A percentile compares a stretch with the other conserved stretches of the same genome.
Evolutionary conservation across 2,329 filamentous ascomycete species (phyloP).

Genomic region (Rhexocercosporidium sp.): DNA sequence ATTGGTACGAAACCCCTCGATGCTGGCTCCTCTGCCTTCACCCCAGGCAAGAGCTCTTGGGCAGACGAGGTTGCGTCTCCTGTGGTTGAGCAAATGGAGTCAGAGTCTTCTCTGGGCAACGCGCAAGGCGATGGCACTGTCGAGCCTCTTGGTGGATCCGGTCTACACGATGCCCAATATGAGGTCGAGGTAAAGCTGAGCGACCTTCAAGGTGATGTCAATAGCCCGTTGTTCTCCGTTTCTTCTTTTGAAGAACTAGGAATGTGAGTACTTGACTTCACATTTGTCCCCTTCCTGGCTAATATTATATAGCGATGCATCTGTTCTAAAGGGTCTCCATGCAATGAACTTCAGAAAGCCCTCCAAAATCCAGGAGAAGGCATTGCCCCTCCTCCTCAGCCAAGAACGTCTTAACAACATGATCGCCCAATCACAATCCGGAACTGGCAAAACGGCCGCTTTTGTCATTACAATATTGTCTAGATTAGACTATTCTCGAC

Average conservation of each 20-base stretch:
- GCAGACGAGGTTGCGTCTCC: constrained; percentile 48
- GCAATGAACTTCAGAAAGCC: constrained; percentile 90
- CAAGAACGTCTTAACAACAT: constrained; percentile 85
- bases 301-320: constrained; percentile 50
- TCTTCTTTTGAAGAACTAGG: constrained; percentile 85
- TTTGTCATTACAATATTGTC: constrained; percentile 93
- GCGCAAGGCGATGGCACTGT: constrained; percentile 53
- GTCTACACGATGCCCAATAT: constrained; percentile 73
- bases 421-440: constrained; percentile 98
- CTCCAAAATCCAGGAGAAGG: constrained; percentile 97
- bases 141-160: constrained; percentile 51
- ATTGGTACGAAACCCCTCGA: constrained; percentile 40
- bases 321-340: constrained; percentile 78
- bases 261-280: constrained; percentile 62
- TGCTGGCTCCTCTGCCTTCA: constrained; percentile 25
- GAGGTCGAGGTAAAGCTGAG: constrained; percentile 93
- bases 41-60: constrained; percentile 42
- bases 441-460: constrained; percentile 96
- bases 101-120: constrained; percentile 23
- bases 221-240: constrained; percentile 86
- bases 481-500: constrained; percentile 75
- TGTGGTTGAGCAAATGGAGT: constrained; percentile 22
- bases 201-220: constrained; percentile 83
- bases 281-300: constrained; percentile 9
- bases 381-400: constrained; percentile 84